Evolutionary conservation across 805 yeast genomes (phyloP).

Genomic region (Pichia cabralensis): DNA sequence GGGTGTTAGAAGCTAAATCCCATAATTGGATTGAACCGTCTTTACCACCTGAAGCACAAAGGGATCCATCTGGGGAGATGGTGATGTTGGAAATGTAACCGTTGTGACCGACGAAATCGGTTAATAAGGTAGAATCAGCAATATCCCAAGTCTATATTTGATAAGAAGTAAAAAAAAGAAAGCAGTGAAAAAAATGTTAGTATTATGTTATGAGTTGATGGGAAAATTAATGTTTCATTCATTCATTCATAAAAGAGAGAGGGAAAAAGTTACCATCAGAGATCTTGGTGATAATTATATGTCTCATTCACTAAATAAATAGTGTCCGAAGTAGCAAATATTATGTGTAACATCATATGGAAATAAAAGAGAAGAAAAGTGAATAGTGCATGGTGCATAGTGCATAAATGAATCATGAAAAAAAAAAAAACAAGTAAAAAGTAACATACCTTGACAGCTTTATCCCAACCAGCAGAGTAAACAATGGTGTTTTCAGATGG

Average conservation of each 20-base stretch:
- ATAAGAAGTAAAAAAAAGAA: conserved; percentile 4
- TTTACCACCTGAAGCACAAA: conserved; percentile 99
- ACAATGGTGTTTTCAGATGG: conserved; percentile 68
- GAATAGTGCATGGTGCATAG: not conserved
- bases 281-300: conserved; percentile 94
- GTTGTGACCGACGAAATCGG: conserved; percentile 98
- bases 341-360: conserved; percentile 58
- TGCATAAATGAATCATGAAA: not conserved
- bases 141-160: conserved; percentile 85
- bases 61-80: conserved; percentile 98
- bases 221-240: not conserved
- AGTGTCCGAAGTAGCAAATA: conserved; percentile 99
- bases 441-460: conserved; percentile 81
- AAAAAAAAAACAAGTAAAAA: conserved; percentile 1
- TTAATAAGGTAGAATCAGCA: conserved; percentile 60
- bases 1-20: conserved; percentile 81
- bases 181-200: conserved; percentile 12
- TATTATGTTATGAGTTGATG: conserved; percentile 6
- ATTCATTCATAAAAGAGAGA: not conserved
- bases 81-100: conserved; percentile 97
- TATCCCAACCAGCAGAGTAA: conserved; percentile 98
- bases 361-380: conserved; percentile 10
- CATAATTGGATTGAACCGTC: conserved; percentile 98
- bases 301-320: conserved; percentile 79
- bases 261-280: conserved; percentile 50